Evolutionary conservation across 2,329 filamentous ascomycete genomes (phyloP).

Genomic region (Talaromyces rugulosus): DNA sequence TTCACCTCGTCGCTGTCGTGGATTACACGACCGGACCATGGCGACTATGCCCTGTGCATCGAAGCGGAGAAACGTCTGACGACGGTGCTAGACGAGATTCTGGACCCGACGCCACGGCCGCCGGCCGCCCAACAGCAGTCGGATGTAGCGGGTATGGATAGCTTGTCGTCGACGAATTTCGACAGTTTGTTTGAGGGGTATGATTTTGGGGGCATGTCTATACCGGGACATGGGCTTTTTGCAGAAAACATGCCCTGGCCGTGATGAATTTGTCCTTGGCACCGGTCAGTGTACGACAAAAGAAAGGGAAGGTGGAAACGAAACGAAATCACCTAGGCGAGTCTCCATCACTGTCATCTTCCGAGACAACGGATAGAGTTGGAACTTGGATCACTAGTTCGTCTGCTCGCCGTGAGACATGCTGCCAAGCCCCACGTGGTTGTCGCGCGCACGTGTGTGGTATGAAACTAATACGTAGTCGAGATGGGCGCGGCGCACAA

Average conservation of each 20-base stretch:
- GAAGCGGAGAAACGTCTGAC: not conserved
- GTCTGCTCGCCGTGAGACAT: not conserved
- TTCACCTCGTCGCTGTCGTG: not conserved
- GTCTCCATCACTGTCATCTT: not conserved
- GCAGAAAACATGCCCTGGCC: not conserved
- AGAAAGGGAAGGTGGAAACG: not conserved
- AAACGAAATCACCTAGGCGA: not conserved
- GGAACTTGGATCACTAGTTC: not conserved
- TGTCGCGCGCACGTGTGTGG: not conserved
- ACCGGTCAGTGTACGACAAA: not conserved
- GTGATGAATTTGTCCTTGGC: not conserved
- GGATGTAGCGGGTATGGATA: not conserved
- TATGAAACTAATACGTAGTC: no score
- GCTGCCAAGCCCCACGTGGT: not conserved
- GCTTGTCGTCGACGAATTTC: not conserved
- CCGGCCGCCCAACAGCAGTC: not conserved
- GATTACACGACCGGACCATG: not conserved
- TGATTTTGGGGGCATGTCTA: not conserved
- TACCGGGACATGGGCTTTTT: not conserved
- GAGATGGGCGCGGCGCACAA: no score
- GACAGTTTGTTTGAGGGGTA: not conserved
- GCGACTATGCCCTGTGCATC: not conserved
- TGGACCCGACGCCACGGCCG: not conserved
- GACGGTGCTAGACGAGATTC: not conserved
- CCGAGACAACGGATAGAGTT: not conserved